phyloP scores from a whole-genome alignment of 108 stramenopile genomes.

The Chaetoceros tenuissimus region DNA sequence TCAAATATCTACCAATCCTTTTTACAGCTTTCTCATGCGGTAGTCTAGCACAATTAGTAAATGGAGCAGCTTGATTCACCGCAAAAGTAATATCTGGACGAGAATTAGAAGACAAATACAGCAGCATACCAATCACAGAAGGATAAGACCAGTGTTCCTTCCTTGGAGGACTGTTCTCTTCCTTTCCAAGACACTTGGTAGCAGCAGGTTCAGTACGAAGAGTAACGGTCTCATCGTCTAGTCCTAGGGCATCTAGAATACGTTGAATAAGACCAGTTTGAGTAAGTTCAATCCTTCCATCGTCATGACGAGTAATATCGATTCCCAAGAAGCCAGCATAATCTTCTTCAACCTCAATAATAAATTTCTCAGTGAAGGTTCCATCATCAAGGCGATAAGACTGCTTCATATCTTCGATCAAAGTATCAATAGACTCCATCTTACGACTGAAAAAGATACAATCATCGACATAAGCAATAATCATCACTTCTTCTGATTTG shows the following conservation, averaged over 20 bases:
- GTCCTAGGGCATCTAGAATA: constrained; percentile 3
- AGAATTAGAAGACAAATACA: constrained; percentile 14
- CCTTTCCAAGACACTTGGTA: constrained; percentile 10
- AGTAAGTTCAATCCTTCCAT: constrained; percentile 4
- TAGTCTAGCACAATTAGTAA: constrained; percentile 19
- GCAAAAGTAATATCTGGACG: constrained; percentile 26
- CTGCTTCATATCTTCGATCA: neutral
- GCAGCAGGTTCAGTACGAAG: neutral
- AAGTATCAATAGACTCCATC: neutral
- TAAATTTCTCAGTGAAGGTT: neutral
- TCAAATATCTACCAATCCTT: constrained; percentile 32
- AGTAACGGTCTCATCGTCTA: neutral
- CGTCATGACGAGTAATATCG: constrained; percentile 7
- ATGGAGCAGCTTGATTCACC: constrained; percentile 32
- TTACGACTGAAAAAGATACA: constrained; percentile 3
- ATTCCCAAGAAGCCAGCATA: constrained; percentile 35
- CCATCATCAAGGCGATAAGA: neutral
- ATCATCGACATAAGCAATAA: neutral
- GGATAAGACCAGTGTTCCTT: constrained; percentile 21
- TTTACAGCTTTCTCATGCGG: constrained; percentile 28
- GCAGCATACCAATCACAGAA: constrained; percentile 24
- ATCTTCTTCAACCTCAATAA: constrained; percentile 3
- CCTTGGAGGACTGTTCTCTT: constrained; percentile 5
- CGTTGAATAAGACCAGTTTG: constrained; percentile 13
- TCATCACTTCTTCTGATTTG: neutral